Conservation (phyloP, 345 rosid species). For the Psidium guajava region DNA sequence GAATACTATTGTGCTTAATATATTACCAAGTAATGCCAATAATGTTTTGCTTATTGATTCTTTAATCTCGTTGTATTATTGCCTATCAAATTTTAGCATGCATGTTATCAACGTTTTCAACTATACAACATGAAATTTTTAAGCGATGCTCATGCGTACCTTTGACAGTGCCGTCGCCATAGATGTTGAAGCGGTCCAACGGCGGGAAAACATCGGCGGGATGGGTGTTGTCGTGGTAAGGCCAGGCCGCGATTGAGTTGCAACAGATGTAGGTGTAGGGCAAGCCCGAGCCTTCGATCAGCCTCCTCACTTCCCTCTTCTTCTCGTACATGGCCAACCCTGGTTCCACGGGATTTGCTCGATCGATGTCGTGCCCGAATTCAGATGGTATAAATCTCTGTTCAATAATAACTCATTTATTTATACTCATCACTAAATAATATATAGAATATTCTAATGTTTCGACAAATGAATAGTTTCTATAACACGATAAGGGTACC, state of each 20-base stretch:
- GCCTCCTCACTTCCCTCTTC: slow-evolving; percentile 33
- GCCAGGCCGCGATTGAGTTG: slow-evolving; percentile 72
- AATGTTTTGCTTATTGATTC: not conserved
- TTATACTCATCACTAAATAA: not conserved
- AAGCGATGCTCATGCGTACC: slow-evolving; percentile 8
- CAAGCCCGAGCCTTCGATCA: slow-evolving; percentile 19
- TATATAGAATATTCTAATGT: not conserved
- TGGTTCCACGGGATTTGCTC: slow-evolving; percentile 54
- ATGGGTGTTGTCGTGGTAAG: slow-evolving; percentile 55
- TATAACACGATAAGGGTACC: not conserved
- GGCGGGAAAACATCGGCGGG: slow-evolving; percentile 50
- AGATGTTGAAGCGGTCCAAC: slow-evolving; percentile 40
- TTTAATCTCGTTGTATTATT: not conserved
- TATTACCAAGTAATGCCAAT: not conserved
- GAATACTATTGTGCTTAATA: not conserved
- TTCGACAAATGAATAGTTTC: not conserved
- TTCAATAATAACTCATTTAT: not conserved
- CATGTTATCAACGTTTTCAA: not conserved
- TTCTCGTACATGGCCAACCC: slow-evolving; percentile 35
- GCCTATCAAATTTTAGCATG: not conserved
- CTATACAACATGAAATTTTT: not conserved
- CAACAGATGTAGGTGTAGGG: slow-evolving; percentile 63
- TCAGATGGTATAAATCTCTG: slow-evolving; percentile 67
- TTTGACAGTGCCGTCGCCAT: slow-evolving; percentile 49
- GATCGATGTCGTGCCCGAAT: slow-evolving; percentile 59